Conservation (phyloP, 2,329 filamentous ascomycete species). For the Diaporthe eres region DNA sequence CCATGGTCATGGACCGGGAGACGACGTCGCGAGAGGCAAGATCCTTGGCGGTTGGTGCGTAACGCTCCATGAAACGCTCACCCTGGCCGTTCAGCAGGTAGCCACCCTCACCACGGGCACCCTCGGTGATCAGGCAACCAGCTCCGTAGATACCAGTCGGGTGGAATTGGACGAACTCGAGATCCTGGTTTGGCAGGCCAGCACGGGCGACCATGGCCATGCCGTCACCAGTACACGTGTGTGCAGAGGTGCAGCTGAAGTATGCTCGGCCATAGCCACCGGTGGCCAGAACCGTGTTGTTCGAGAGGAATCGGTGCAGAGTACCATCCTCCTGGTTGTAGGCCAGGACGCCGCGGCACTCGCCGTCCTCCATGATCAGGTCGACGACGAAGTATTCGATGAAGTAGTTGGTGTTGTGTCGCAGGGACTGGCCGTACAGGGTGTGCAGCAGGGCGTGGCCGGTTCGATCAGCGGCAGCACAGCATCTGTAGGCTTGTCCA, state of each 20-base stretch:
- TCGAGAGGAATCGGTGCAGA: conserved; percentile 94
- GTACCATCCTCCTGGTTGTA: conserved; percentile 99
- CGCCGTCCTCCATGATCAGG: conserved; percentile 96
- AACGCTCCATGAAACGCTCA: conserved; percentile 99
- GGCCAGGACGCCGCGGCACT: conserved; percentile 95
- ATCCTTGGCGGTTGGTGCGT: conserved; percentile 98
- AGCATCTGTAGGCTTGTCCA: conserved; percentile 97
- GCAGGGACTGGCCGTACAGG: conserved; percentile 95
- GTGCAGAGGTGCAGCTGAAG: conserved; percentile 97
- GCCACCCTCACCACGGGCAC: conserved; percentile 96
- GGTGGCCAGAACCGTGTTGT: conserved; percentile 97
- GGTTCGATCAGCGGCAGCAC: conserved; percentile 95
- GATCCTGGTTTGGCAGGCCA: conserved; percentile 97
- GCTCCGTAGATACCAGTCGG: conserved; percentile 99
- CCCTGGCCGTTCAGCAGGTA: conserved; percentile 98
- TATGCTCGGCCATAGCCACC: conserved; percentile 98
- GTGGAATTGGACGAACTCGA: conserved; percentile 99
- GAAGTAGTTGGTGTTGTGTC: conserved; percentile 99
- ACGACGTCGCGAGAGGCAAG: conserved; percentile 96
- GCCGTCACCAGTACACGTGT: conserved; percentile 98
- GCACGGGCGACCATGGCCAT: conserved; percentile 99
- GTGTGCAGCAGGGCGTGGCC: conserved; percentile 98
- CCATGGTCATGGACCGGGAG: conserved; percentile 97
- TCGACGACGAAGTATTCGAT: conserved; percentile 99
- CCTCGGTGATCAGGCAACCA: conserved; percentile 97